phyloP scores from a whole-genome alignment of 1,139 yeast species.

The Pichia cactophila region DNA sequence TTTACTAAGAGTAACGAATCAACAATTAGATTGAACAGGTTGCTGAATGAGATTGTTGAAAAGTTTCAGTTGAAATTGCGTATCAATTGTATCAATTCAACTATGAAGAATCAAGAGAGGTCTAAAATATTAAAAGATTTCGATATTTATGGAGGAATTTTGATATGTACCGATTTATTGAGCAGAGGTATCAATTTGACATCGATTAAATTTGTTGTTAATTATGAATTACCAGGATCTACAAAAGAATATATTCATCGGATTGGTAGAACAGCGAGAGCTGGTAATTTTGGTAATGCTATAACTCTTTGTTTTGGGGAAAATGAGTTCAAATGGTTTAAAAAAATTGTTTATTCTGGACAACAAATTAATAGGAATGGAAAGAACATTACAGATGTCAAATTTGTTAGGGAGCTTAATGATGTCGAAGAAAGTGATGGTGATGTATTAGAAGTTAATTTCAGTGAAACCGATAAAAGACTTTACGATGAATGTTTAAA shows the following conservation, averaged over 20 bases:
- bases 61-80: slow-evolving; percentile 9
- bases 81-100: slow-evolving; percentile 32
- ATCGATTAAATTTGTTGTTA: slow-evolving; percentile 66
- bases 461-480: slow-evolving; percentile 28
- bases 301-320: slow-evolving; percentile 63
- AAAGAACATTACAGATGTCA: slow-evolving; percentile 22
- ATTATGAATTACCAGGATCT: slow-evolving; percentile 85
- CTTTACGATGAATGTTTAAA: slow-evolving; percentile 39
- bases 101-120: slow-evolving; percentile 22
- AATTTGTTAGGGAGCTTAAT: slow-evolving; percentile 23
- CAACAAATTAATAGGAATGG: slow-evolving; percentile 32
- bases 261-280: slow-evolving; percentile 96
- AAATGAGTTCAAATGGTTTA: slow-evolving; percentile 67
- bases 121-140: slow-evolving; percentile 43
- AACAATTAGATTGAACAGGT: slow-evolving; percentile 62
- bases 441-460: slow-evolving; percentile 16
- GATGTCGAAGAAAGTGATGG: slow-evolving; percentile 14
- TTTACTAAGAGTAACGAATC: slow-evolving; percentile 87
- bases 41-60: slow-evolving; percentile 32
- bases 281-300: slow-evolving; percentile 70
- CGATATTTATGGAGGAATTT: slow-evolving; percentile 36
- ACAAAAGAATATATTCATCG: slow-evolving; percentile 91
- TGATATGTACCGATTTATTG: slow-evolving; percentile 86
- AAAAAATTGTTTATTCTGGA: slow-evolving; percentile 37
- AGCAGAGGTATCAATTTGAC: slow-evolving; percentile 89